Evolutionary conservation across 768 basidiomycete genomes (phyloP), one percentile per base, ranked within the genome.

Genomic region (Suillus cothurnatus): DNA sequence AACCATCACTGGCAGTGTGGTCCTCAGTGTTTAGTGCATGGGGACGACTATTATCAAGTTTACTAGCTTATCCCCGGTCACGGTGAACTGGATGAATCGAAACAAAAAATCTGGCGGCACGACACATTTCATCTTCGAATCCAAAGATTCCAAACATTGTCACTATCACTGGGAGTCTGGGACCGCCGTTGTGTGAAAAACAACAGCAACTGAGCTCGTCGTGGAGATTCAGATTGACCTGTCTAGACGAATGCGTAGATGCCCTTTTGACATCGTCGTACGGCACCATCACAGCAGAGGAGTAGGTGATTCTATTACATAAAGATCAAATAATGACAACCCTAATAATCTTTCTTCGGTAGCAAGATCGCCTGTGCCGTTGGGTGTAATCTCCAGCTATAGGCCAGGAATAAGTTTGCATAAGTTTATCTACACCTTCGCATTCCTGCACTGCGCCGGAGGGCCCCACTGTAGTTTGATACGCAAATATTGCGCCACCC

Each of bases 401-500:
- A 3, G 47, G 23, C 12, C 2, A 49, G 23, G n/a, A 49, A 50
- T 26, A 26, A 14, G 14, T 50, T 50, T 4, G 14, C 26, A 28
- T 17, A 17, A 52, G 50, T 28, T 28, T 28, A 28, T 2, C 17
- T 58, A 58, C 9, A 38, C 38, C 9, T 38, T 19, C 17, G 3
- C 14, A 39, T 26, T 6, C 57, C 3, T 21, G 57, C 23, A 8
- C 39, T 66, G 23, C 15, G 19, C 47, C n/a, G 32, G 32, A 58
- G 38, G 6, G 23, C 39, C 61, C 86, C 86, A 87, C 6, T 69
- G 58, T 31, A 88, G 71, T 64, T 72, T 79, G 52, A 70, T 69
- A 50, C 77, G 74, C 21, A 87, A 69, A 50, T 75, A 82, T 15
- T 88, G 78, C 3, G 89, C 85, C 6, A 89, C 81, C 84, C 86